phyloP scores from a whole-genome alignment of 345 rosid genomes.

The Anastatica hierochuntica region DNA sequence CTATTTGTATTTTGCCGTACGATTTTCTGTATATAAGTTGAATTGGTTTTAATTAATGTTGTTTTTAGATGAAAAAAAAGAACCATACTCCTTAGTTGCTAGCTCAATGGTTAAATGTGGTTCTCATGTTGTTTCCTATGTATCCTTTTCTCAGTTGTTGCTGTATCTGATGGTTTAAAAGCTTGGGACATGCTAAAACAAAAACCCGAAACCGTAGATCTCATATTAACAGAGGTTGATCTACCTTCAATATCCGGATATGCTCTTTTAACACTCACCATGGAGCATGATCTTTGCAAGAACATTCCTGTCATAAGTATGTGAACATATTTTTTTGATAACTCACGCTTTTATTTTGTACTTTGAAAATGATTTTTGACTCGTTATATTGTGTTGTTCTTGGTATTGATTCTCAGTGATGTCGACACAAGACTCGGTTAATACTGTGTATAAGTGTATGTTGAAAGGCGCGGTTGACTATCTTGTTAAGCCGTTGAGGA shows the following conservation, averaged over 20 bases:
- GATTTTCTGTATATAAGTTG: no score
- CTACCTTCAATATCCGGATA: constrained; percentile 84
- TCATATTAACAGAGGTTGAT: constrained; percentile 85
- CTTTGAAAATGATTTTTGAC: no score
- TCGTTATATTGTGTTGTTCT: background rate
- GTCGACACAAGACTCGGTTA: constrained; percentile 76
- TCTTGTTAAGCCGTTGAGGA: constrained; percentile 94
- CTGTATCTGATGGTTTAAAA: constrained; percentile 78
- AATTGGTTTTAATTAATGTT: no score
- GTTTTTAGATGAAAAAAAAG: no score
- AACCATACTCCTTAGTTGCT: no score
- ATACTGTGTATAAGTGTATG: constrained; percentile 89
- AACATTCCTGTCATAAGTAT: constrained; percentile 91
- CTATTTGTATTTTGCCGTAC: no score
- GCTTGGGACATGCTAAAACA: constrained; percentile 93
- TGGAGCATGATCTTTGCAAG: constrained; percentile 89
- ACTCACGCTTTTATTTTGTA: background rate
- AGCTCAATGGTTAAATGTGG: no score
- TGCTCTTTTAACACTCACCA: constrained; percentile 70
- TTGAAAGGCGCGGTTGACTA: constrained; percentile 88
- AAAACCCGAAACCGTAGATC: constrained; percentile 50
- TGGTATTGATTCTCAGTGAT: constrained; percentile 58
- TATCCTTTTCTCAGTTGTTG: constrained; percentile 42
- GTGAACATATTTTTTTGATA: constrained; percentile 7
- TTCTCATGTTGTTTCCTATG: no score